Evolutionary conservation across 768 basidiomycete genomes (phyloP).

Genomic region (Auriscalpium orientale): DNA sequence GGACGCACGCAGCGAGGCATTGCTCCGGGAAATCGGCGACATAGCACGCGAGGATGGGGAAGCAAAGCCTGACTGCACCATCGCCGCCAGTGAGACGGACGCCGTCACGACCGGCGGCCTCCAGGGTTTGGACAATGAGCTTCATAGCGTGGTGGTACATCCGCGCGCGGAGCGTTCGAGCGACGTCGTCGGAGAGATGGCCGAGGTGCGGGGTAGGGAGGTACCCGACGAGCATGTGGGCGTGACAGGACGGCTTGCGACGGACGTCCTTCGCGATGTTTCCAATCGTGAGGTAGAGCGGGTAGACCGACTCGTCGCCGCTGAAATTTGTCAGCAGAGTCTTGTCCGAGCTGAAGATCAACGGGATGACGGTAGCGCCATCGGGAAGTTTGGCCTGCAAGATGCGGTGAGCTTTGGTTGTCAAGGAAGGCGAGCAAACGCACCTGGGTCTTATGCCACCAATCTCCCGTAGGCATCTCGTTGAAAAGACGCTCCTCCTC

Average conservation of each 20-base stretch:
- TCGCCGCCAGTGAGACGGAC: slow-evolving; percentile 30
- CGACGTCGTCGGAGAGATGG: slow-evolving; percentile 15
- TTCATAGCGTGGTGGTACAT: slow-evolving; percentile 33
- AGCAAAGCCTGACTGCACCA: slow-evolving; percentile 21
- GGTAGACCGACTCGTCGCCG: slow-evolving; percentile 34
- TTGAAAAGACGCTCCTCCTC: slow-evolving; percentile 19
- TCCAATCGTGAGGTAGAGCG: slow-evolving; percentile 37
- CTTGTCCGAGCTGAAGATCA: slow-evolving; percentile 41
- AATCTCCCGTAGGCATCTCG: slow-evolving; percentile 32
- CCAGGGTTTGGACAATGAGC: slow-evolving; percentile 25
- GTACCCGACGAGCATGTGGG: slow-evolving; percentile 31
- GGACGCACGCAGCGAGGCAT: slow-evolving; percentile 25
- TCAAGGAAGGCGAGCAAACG: slow-evolving; percentile 1
- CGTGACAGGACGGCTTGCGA: slow-evolving; percentile 27
- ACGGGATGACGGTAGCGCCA: slow-evolving; percentile 28
- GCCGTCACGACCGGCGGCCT: slow-evolving; percentile 23
- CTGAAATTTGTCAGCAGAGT: slow-evolving; percentile 33
- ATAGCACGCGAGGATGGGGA: slow-evolving; percentile 34
- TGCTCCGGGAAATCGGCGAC: slow-evolving; percentile 40
- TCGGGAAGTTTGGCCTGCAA: slow-evolving; percentile 4
- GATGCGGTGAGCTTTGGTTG: background rate
- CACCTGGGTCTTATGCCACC: slow-evolving; percentile 34
- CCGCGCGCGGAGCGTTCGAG: slow-evolving; percentile 6
- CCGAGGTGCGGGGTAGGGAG: slow-evolving; percentile 29
- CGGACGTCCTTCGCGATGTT: slow-evolving; percentile 35